Evolutionary conservation across 192 early-diverging fungal genomes (phyloP).

Genomic region (Neocallimastix lanati): DNA sequence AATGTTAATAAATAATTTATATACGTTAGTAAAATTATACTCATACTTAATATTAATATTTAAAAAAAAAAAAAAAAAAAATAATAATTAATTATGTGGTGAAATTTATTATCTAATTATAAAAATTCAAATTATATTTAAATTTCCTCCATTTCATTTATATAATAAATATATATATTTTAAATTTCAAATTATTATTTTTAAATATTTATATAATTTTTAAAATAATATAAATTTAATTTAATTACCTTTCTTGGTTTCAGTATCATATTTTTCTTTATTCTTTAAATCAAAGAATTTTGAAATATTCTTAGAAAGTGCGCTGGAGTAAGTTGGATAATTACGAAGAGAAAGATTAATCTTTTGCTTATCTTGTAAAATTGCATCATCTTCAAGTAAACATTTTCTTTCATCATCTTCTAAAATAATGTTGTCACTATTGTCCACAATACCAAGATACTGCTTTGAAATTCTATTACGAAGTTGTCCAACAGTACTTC

Average conservation of each 20-base stretch:
- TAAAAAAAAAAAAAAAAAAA: no score
- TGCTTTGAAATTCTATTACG: background rate
- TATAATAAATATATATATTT: no score
- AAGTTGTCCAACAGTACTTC: background rate
- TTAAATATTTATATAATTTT: no score
- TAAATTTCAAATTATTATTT: no score
- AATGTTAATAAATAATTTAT: no score
- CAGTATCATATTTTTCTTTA: background rate
- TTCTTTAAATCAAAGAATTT: background rate
- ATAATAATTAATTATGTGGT: no score
- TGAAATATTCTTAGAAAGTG: background rate
- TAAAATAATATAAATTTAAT: no score
- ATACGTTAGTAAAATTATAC: no score
- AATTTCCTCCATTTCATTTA: no score
- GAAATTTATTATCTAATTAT: no score
- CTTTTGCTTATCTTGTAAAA: background rate
- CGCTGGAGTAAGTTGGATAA: background rate
- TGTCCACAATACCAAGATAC: background rate
- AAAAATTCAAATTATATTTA: no score
- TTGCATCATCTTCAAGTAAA: background rate
- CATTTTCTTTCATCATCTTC: background rate
- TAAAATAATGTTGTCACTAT: background rate
- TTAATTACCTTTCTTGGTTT: background rate
- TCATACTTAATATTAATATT: no score
- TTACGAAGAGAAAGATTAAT: background rate